These are phyloP conservation scores for Starmerella bombi DNA, from an alignment of 805 yeast genomes.

Conservation along the genomic window DNA sequence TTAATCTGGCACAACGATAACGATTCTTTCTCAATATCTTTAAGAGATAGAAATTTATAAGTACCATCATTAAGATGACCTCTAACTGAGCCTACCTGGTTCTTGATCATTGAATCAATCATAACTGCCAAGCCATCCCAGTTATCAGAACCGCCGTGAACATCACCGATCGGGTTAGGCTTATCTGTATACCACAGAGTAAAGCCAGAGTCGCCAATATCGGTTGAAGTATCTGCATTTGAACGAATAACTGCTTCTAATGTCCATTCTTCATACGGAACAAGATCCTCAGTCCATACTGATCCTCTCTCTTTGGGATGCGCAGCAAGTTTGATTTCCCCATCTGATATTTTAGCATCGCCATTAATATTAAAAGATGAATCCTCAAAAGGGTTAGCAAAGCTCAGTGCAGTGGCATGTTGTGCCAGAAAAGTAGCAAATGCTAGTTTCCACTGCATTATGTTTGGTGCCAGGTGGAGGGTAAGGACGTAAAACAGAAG, in stretches of 20 bases:
- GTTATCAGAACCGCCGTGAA: conserved; percentile 28
- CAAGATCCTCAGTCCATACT: conserved; percentile 26
- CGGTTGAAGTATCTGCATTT: conserved; percentile 12
- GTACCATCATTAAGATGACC: conserved; percentile 33
- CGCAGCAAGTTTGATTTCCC: conserved; percentile 16
- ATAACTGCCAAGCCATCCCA: conserved; percentile 33
- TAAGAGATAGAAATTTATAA: conserved; percentile 18
- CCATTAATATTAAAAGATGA: not conserved
- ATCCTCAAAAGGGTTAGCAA: not conserved
- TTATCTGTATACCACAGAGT: conserved; percentile 29
- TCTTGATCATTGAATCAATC: conserved; percentile 27
- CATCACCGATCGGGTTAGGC: conserved; percentile 25
- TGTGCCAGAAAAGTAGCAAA: not conserved
- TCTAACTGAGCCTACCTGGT: conserved; percentile 24
- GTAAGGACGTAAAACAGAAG: too few relatives aligned
- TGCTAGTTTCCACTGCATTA: too few relatives aligned
- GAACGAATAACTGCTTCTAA: conserved; percentile 26
- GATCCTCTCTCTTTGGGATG: conserved; percentile 21
- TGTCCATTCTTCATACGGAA: conserved; percentile 27
- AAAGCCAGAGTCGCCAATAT: conserved; percentile 27
- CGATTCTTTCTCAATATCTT: conserved; percentile 25
- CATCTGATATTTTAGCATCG: not conserved
- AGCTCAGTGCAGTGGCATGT: not conserved
- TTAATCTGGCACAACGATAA: conserved; percentile 28
- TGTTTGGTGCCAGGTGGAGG: too few relatives aligned